Conservation (phyloP, 495 filamentous ascomycete species). For the Saxispiralis lemnorum region DNA sequence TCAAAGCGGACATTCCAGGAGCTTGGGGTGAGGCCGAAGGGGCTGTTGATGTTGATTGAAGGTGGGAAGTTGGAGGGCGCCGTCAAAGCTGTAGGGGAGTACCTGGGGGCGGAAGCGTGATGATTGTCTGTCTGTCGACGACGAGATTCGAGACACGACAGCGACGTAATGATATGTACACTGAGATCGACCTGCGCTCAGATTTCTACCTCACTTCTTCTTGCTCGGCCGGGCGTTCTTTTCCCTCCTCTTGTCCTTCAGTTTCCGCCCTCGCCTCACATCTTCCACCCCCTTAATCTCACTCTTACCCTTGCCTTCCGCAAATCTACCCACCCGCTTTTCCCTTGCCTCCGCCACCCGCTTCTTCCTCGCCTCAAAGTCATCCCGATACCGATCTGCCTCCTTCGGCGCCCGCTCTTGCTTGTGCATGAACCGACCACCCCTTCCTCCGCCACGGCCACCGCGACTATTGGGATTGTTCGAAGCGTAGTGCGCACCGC, state of each 20-base stretch:
- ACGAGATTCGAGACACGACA: too few species aligned
- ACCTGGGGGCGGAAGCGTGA: slow-evolving; percentile 3
- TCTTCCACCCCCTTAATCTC: slow-evolving; percentile 71
- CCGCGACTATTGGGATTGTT: slow-evolving; percentile 2
- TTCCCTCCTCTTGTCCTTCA: slow-evolving; percentile 56
- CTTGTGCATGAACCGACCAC: slow-evolving; percentile 58
- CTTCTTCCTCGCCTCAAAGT: slow-evolving; percentile 83
- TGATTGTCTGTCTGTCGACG: too few species aligned
- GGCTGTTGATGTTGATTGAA: slow-evolving; percentile 31
- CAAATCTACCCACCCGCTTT: slow-evolving; percentile 54
- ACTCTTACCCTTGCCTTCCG: slow-evolving; percentile 44
- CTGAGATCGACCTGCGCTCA: too few species aligned
- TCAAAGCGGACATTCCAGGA: slow-evolving; percentile 90
- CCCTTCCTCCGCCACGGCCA: slow-evolving; percentile 6
- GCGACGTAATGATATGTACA: too few species aligned
- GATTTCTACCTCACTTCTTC: background rate
- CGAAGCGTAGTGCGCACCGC: slow-evolving; percentile 12
- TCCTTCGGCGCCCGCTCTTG: slow-evolving; percentile 74
- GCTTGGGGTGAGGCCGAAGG: slow-evolving; percentile 66
- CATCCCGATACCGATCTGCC: slow-evolving; percentile 74
- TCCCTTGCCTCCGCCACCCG: slow-evolving; percentile 71
- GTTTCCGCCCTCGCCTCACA: slow-evolving; percentile 60
- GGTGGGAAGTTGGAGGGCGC: slow-evolving; percentile 23
- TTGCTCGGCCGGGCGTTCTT: slow-evolving; percentile 71
- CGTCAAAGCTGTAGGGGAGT: slow-evolving; percentile 32